Percentiles rank a stretch among this genome's conserved stretches.
Evolutionary conservation across 176 grass and related monocot species (phyloP).

Genomic region (Bothriochloa decipiens): DNA sequence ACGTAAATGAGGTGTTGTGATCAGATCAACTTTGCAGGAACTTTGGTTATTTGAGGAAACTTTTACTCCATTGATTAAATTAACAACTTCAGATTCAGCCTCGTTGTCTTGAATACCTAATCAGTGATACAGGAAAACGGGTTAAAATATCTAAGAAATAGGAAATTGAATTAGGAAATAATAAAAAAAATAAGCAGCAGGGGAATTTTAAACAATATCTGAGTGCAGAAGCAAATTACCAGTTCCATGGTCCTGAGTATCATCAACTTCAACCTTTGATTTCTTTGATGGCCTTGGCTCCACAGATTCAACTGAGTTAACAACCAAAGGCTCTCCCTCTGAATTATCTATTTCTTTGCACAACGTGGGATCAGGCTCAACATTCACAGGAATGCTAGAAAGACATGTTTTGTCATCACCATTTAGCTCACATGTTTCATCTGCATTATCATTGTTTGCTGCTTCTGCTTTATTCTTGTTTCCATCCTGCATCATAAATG

Average conservation of each 20-base stretch:
- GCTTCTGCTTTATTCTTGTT: conserved; percentile 51
- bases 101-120: conserved; percentile 45
- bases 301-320: conserved; percentile 38
- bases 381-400: conserved; percentile 22
- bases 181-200: neutral
- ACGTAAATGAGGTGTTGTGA: conserved; percentile 56
- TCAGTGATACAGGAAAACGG: conserved; percentile 34
- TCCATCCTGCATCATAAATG: conserved; percentile 56
- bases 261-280: conserved; percentile 69
- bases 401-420: conserved; percentile 40
- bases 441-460: conserved; percentile 39
- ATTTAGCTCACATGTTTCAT: conserved; percentile 38
- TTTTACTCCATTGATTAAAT: conserved; percentile 53
- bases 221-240: conserved; percentile 50
- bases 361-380: conserved; percentile 29
- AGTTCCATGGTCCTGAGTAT: conserved; percentile 37
- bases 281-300: conserved; percentile 76
- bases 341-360: conserved; percentile 56
- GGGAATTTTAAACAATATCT: conserved; percentile 25
- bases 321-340: conserved; percentile 35
- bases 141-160: conserved; percentile 7
- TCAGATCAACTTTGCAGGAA: conserved; percentile 60
- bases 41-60: conserved; percentile 42
- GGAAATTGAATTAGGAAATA: neutral
- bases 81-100: conserved; percentile 46